phyloP scores from a whole-genome alignment of 768 basidiomycete species.

The Boletus rubropictus region DNA sequence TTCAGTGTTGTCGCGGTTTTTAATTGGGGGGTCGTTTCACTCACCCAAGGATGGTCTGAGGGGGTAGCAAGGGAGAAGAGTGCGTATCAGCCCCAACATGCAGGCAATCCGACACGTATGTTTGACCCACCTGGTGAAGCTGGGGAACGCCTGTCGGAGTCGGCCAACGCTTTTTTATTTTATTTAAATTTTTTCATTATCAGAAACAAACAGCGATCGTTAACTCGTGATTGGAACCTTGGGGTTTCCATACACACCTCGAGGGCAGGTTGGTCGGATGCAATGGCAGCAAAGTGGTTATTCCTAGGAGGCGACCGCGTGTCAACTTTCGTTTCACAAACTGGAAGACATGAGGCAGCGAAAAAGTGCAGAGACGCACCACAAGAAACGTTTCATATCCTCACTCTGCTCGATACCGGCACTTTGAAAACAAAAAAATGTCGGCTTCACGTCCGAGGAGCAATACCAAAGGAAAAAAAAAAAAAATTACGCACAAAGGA shows the following conservation, averaged over 20 bases:
- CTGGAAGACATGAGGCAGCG: not conserved
- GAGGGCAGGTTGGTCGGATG: constrained; percentile 61
- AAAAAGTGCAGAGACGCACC: constrained; percentile 36
- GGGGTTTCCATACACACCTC: constrained; percentile 39
- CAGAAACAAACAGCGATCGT: not conserved
- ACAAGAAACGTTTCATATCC: constrained; percentile 69
- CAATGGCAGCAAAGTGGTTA: constrained; percentile 67
- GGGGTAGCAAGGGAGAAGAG: not conserved
- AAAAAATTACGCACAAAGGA: constrained; percentile 42
- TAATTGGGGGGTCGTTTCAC: constrained; percentile 13
- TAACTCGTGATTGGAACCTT: not conserved
- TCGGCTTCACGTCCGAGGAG: not conserved
- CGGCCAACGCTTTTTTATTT: constrained; percentile 46
- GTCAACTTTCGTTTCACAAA: not conserved
- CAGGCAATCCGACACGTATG: not conserved
- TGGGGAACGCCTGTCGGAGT: constrained; percentile 36
- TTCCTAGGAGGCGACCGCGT: constrained; percentile 39
- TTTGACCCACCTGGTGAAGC: constrained; percentile 49
- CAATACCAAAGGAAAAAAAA: not conserved
- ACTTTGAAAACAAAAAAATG: constrained; percentile 27
- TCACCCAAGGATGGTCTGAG: constrained; percentile 55
- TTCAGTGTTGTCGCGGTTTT: not conserved
- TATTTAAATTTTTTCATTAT: not conserved
- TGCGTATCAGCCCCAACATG: not conserved
- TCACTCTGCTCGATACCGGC: constrained; percentile 65